These are phyloP conservation scores for Lotmaria passim DNA, from an alignment of 208 protist genomes.

Conservation along the genomic window DNA sequence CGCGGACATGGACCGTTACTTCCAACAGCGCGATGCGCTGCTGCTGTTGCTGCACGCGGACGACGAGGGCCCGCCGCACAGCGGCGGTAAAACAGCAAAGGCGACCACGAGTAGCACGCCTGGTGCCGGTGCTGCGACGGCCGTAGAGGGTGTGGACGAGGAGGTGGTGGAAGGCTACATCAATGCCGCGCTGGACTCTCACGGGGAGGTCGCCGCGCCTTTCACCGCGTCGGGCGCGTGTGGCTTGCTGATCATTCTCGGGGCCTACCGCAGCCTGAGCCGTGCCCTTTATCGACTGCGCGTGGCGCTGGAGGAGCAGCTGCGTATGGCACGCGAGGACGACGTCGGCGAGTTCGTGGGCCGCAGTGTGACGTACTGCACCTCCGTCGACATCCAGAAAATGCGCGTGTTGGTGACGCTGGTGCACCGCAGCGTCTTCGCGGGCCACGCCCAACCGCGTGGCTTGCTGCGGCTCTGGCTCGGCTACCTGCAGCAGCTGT, in stretches of 20 bases:
- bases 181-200: conserved; percentile 13
- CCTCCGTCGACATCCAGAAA: conserved; percentile 49
- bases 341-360: conserved; percentile 47
- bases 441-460: conserved; percentile 40
- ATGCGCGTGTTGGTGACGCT: conserved; percentile 55
- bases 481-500: conserved; percentile 71
- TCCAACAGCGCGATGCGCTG: no score
- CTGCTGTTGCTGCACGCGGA: no score
- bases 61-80: no score
- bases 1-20: no score
- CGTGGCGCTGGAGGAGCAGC: conserved; percentile 57
- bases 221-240: conserved; percentile 42
- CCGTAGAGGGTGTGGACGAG: not conserved
- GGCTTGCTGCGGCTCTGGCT: conserved; percentile 78
- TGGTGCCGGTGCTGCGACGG: not conserved
- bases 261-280: conserved; percentile 57
- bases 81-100: no score
- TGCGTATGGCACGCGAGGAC: conserved; percentile 42
- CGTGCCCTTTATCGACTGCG: conserved; percentile 49
- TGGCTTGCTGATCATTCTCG: conserved; percentile 59
- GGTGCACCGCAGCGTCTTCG: conserved; percentile 72
- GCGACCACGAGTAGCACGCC: not conserved
- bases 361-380: conserved; percentile 66
- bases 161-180: conserved; percentile 10
- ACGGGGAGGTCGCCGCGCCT: conserved; percentile 11